Evolutionary conservation across 805 yeast genomes (phyloP), one percentile per base, ranked within the genome.

Genomic region (Saccharomycodes ludwigii): DNA sequence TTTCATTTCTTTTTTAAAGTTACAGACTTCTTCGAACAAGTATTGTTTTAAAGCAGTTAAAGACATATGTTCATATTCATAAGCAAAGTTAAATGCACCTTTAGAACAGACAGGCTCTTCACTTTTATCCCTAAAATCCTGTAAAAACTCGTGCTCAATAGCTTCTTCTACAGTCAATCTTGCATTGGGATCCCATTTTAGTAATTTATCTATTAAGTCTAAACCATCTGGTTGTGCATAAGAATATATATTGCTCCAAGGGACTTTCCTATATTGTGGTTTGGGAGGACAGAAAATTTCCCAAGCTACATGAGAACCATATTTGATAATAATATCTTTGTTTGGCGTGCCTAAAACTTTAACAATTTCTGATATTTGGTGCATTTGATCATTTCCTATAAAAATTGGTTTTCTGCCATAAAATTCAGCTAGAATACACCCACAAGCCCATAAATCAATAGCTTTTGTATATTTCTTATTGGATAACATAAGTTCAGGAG

Each of bases 381-480:
- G 78, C 38, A 70, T 43, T 35, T 76, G 76, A 50, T 74, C 75
- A 36, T 68, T 69, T 0, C 95, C 96, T 30, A 73, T 70, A 49
- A 86, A 85, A 11, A 84, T 50, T 1, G 95, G 94, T 44, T 66
- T 66, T 38, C 95, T 61, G 0, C 84, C 82, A 40, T 79, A 81
- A 30, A 86, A 60, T 52, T 86, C 97, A 2, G 77, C 94, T 37
- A 85, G 56, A 7, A 86, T 84, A 48, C 96, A 86, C 1, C 96
- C 97, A 7, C 77, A 72, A 0, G 95, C 85, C 97, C 97, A 86
- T 62, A 86, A 63, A 52, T 86, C 97, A 29, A 86, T 78, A 3
- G 71, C 64, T 35, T 78, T 78, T 3, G 73, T 66, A 47, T 83
- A 83, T 12, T 43, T 46, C 31, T 63, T 66, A 35, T 68, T 63